Percentiles rank a stretch among this genome's conserved stretches.
Evolutionary conservation across 257 asterid species (phyloP).

Genomic region (Ocimum tenuiflorum): DNA sequence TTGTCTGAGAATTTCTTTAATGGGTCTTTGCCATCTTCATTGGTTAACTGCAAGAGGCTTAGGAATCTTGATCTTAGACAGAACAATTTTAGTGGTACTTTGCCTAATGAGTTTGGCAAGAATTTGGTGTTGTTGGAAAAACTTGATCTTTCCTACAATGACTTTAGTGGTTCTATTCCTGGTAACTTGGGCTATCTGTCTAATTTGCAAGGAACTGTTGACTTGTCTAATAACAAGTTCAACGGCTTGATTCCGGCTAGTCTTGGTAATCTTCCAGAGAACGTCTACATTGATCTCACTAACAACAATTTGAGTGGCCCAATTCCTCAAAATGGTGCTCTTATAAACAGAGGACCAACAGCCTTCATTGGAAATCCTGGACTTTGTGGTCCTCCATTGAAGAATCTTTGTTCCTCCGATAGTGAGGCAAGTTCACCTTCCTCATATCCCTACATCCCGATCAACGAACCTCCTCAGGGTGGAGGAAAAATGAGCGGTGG

Average conservation of each 20-base stretch:
- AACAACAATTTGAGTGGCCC: constrained; percentile 67
- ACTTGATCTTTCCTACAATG: constrained; percentile 63
- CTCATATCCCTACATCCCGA: constrained; percentile 55
- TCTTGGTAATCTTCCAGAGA: constrained; percentile 82
- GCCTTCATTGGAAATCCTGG: constrained; percentile 80
- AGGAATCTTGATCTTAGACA: constrained; percentile 47
- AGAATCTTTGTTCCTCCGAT: constrained; percentile 46
- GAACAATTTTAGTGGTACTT: constrained; percentile 53
- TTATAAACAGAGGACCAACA: constrained; percentile 84
- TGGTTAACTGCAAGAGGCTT: constrained; percentile 53
- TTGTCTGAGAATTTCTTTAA: constrained; percentile 62
- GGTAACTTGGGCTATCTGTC: constrained; percentile 57
- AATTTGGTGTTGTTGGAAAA: constrained; percentile 50
- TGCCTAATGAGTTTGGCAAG: constrained; percentile 57
- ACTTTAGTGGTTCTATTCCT: constrained; percentile 57
- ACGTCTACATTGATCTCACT: constrained; percentile 79
- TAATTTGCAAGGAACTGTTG: constrained; percentile 65
- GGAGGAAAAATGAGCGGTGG: constrained; percentile 25
- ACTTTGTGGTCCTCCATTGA: constrained; percentile 89
- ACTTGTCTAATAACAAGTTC: constrained; percentile 66
- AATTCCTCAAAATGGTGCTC: constrained; percentile 82
- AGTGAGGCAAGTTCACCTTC: constrained; percentile 48
- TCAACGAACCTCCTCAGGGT: constrained; percentile 39
- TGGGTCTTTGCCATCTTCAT: constrained; percentile 53
- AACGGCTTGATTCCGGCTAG: constrained; percentile 65